phyloP scores from a whole-genome alignment of 2,329 filamentous ascomycete species.

The Thielaviopsis ethacetica region DNA sequence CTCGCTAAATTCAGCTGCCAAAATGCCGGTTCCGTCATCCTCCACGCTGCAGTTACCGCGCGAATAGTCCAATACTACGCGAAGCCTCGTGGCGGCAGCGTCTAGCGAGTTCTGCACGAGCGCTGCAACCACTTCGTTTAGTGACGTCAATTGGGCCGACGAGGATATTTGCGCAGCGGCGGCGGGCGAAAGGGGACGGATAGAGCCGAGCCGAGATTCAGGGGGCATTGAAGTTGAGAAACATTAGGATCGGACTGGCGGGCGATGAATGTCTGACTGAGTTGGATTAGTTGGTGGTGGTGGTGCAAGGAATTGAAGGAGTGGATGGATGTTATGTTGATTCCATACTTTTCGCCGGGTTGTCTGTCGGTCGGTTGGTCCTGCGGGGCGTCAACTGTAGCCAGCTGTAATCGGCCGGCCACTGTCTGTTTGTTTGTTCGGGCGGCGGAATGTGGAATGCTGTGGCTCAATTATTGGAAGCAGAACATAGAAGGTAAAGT shows the following conservation, averaged over 20 bases:
- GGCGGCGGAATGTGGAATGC: neutral
- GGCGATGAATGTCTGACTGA: neutral
- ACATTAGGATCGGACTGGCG: neutral
- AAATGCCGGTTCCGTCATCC: slow-evolving; percentile 71
- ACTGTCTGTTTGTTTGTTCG: too few relatives aligned
- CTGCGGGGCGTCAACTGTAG: too few relatives aligned
- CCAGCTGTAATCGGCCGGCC: too few relatives aligned
- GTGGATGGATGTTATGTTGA: too few relatives aligned
- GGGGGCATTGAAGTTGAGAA: neutral
- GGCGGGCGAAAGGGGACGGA: slow-evolving; percentile 51
- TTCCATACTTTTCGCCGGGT: too few relatives aligned
- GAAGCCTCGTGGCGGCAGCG: slow-evolving; percentile 52
- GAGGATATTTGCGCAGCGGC: slow-evolving; percentile 71
- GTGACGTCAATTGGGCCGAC: slow-evolving; percentile 58
- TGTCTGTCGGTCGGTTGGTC: too few relatives aligned
- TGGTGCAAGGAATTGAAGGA: too few relatives aligned
- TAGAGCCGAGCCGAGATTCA: slow-evolving; percentile 30
- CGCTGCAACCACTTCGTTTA: slow-evolving; percentile 55
- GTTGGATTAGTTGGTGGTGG: too few relatives aligned
- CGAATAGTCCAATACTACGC: slow-evolving; percentile 55
- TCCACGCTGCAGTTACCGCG: slow-evolving; percentile 66
- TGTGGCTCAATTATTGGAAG: neutral
- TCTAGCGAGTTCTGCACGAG: slow-evolving; percentile 77
- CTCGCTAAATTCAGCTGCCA: slow-evolving; percentile 52
- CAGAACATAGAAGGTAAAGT: neutral